Base-by-base conservation (phyloP, 2,329 filamentous ascomycete genomes). In the Coniochaeta sp. region DNA sequence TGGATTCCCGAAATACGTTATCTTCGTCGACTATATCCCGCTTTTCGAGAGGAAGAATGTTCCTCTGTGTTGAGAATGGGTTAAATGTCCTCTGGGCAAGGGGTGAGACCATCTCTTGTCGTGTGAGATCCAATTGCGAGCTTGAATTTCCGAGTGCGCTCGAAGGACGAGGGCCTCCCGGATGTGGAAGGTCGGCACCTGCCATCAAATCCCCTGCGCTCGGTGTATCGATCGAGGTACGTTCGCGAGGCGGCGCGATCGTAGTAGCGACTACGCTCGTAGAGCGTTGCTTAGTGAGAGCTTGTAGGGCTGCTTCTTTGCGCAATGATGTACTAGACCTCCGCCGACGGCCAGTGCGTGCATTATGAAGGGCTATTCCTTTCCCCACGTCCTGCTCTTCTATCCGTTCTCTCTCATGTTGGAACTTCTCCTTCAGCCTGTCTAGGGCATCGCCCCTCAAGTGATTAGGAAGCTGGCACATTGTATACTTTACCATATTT, bases 301-400 rank as follows among this genome's bases (percentile, higher is more conserved):
- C 86, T 64, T 93, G 89, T 40, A 93, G 76, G 56, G 87, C 84
- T 8, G 88, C 90, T 64, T 96, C 93, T 71, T 92, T 93, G 59
- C 91, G 82, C 24, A 97, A 76, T 31, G 84, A 86, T 52, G 87
- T 88, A 59, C 85, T 90, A 0, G 92, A 91, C 60, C 88, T 84
- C 61, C 89, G 84, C 59, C 88, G 84, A 54, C 86, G 84, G 57
- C 84, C 82, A 12, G 79, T 75, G 71, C 82, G 71, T 68, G 87
- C 84, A 67, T 98, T 99, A 71, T 99, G 95, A 43, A 99, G 79
- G 6, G 96, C 95, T 66, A 99, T 98, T 0, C 95, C 96, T 74
- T 98, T 98, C 64, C 85, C 87, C 19, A 88, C 85, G 62, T 97
- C 91, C 67, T 95, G 91, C 2, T 86, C 83, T 1, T 88, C 89